These are phyloP conservation scores for Lactuca sativa DNA, from an alignment of 129 eudicot genomes.

Conservation along the genomic window DNA sequence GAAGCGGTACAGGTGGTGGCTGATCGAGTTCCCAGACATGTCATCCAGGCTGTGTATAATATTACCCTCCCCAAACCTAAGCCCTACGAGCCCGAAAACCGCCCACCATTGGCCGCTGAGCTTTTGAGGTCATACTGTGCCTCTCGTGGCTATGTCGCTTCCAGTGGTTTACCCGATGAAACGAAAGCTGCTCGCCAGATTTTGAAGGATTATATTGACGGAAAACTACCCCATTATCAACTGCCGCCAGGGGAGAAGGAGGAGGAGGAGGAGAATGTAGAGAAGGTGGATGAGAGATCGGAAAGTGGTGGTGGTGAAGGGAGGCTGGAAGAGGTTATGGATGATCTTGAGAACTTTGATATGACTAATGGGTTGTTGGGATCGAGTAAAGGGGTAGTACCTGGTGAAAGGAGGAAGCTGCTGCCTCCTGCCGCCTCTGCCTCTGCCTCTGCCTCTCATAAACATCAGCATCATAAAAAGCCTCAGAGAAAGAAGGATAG, in stretches of 20 bases:
- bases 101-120: conserved; percentile 79
- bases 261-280: conserved; percentile 18
- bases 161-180: conserved; percentile 91
- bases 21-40: conserved; percentile 62
- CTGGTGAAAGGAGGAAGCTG: conserved; percentile 38
- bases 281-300: conserved; percentile 36
- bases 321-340: conserved; percentile 57
- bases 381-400: conserved; percentile 35
- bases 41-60: conserved; percentile 61
- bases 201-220: conserved; percentile 87
- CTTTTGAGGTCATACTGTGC: conserved; percentile 80
- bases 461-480: conserved; percentile 85
- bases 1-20: conserved; percentile 91
- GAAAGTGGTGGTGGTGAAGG: conserved; percentile 31
- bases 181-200: conserved; percentile 79
- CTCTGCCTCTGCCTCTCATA: conserved; percentile 51
- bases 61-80: conserved; percentile 81
- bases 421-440: conserved; percentile 4
- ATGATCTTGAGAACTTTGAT: conserved; percentile 69
- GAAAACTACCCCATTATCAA: conserved; percentile 77
- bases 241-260: conserved; percentile 70
- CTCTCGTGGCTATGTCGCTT: conserved; percentile 88
- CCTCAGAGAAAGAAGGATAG: conserved; percentile 86
- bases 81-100: conserved; percentile 69
- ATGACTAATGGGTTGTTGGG: conserved; percentile 54